Conservation (phyloP, 2,329 filamentous ascomycete genomes). For the Alternaria dauci region DNA sequence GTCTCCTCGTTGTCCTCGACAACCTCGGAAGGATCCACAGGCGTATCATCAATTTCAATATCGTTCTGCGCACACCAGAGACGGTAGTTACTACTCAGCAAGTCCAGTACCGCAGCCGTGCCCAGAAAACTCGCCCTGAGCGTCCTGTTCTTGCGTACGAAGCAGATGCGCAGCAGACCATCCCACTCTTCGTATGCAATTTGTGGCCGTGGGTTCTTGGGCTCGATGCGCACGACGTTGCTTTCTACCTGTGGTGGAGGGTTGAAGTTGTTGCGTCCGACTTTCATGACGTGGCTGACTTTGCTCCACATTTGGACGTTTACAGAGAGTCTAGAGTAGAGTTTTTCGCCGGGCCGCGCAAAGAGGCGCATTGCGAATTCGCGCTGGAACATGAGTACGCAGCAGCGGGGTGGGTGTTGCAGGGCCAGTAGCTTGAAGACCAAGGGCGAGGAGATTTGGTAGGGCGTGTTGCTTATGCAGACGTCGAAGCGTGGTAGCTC, state of each 20-base stretch:
- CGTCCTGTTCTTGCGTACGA: slow-evolving; percentile 90
- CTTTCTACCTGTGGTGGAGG: slow-evolving; percentile 93
- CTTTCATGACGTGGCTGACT: slow-evolving; percentile 82
- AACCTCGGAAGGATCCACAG: slow-evolving; percentile 37
- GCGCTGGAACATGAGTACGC: slow-evolving; percentile 94
- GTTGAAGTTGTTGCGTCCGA: slow-evolving; percentile 95
- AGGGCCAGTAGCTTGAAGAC: slow-evolving; percentile 90
- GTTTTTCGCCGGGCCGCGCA: slow-evolving; percentile 83
- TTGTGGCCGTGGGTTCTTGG: slow-evolving; percentile 83
- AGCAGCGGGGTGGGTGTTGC: slow-evolving; percentile 80
- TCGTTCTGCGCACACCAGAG: slow-evolving; percentile 90
- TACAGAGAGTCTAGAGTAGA: slow-evolving; percentile 89
- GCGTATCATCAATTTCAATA: slow-evolving; percentile 74
- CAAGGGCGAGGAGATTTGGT: slow-evolving; percentile 86
- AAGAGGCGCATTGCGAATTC: slow-evolving; percentile 93
- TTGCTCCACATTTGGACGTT: slow-evolving; percentile 93
- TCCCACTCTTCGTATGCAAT: slow-evolving; percentile 97
- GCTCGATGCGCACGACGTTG: slow-evolving; percentile 87
- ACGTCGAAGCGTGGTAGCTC: slow-evolving; percentile 79
- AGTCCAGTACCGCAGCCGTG: slow-evolving; percentile 78
- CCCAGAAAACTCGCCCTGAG: slow-evolving; percentile 82
- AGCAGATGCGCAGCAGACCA: slow-evolving; percentile 81
- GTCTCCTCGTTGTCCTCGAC: slow-evolving; percentile 55
- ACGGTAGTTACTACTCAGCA: slow-evolving; percentile 88
- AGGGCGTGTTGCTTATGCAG: slow-evolving; percentile 80